Evolutionary conservation across 1,284 basidiomycete genomes (phyloP).

Genomic region (Heterobasidion annosum): DNA sequence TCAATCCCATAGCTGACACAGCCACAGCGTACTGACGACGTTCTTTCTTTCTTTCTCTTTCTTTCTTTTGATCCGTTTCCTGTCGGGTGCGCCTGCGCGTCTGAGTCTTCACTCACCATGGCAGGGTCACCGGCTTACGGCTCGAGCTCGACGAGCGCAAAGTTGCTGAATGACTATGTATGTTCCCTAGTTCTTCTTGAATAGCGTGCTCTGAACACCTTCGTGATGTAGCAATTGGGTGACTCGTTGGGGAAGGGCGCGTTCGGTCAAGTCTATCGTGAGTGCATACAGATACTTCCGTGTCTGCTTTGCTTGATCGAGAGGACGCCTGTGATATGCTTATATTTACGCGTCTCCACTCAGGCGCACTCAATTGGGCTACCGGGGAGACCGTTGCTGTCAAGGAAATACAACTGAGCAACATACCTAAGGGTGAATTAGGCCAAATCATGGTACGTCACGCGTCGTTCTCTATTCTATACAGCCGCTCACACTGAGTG

Average conservation of each 20-base stretch:
- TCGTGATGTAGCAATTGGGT: conserved; percentile 72
- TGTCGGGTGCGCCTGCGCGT: too few species aligned
- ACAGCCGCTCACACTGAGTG: conserved; percentile 1
- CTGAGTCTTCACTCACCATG: conserved; percentile 2
- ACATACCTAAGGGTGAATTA: conserved; percentile 88
- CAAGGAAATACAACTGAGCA: conserved; percentile 90
- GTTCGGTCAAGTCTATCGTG: conserved; percentile 91
- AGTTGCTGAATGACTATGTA: conserved; percentile 28
- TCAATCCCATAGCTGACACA: too few species aligned
- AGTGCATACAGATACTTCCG: conserved; percentile 14
- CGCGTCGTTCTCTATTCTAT: conserved; percentile 1
- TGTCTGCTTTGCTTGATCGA: background rate
- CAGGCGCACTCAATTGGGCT: conserved; percentile 91
- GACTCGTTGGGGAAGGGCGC: conserved; percentile 93
- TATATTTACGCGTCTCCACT: conserved; percentile 3
- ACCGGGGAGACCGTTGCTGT: conserved; percentile 95
- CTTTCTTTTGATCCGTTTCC: too few species aligned
- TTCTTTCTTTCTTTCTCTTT: too few species aligned
- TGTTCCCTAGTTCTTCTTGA: conserved; percentile 7
- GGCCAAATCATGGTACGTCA: conserved; percentile 92
- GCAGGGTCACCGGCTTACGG: conserved; percentile 8
- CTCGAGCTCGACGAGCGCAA: conserved; percentile 16
- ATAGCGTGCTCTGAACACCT: background rate
- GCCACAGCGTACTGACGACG: too few species aligned
- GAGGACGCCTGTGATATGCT: background rate